Conservation (phyloP, 1,284 basidiomycete species). For the Mycosarcoma mackinlayi region DNA sequence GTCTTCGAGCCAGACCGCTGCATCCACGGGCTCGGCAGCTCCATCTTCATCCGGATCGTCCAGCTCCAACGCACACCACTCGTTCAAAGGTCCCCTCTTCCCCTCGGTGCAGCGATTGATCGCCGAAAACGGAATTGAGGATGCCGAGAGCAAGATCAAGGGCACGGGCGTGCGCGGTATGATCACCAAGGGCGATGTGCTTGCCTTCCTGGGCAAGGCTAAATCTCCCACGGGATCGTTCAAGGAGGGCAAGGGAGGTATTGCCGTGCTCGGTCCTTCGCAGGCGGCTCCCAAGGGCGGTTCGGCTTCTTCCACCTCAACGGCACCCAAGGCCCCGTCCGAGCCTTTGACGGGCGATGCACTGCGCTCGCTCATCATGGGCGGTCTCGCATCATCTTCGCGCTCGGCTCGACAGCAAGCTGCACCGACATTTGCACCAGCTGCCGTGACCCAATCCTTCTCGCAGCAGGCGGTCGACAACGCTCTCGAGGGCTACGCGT, state of each 20-base stretch:
- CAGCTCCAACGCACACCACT: slow-evolving; percentile 33
- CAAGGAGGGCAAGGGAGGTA: slow-evolving; percentile 50
- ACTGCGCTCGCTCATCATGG: slow-evolving; percentile 52
- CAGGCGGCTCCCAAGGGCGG: slow-evolving; percentile 39
- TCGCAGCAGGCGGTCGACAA: slow-evolving; percentile 34
- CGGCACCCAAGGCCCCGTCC: slow-evolving; percentile 17
- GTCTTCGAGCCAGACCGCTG: slow-evolving; percentile 29
- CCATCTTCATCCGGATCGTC: slow-evolving; percentile 31
- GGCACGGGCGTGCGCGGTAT: slow-evolving; percentile 69
- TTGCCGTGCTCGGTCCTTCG: slow-evolving; percentile 52
- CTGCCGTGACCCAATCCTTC: slow-evolving; percentile 11
- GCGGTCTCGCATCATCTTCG: slow-evolving; percentile 46
- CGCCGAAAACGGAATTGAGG: slow-evolving; percentile 59
- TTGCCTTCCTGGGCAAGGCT: slow-evolving; percentile 67
- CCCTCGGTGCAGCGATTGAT: slow-evolving; percentile 68
- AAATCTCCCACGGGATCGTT: slow-evolving; percentile 58
- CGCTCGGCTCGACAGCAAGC: slow-evolving; percentile 18
- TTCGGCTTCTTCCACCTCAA: slow-evolving; percentile 16
- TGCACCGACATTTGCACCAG: slow-evolving; percentile 15
- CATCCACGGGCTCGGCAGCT: slow-evolving; percentile 36
- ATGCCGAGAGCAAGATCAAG: slow-evolving; percentile 67
- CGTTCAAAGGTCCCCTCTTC: slow-evolving; percentile 55
- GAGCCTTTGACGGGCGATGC: slow-evolving; percentile 47
- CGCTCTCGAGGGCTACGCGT: slow-evolving; percentile 27
- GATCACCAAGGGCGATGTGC: slow-evolving; percentile 70